phyloP scores from a whole-genome alignment of 1,139 yeast genomes.

The Scheffersomyces illinoinensis region DNA sequence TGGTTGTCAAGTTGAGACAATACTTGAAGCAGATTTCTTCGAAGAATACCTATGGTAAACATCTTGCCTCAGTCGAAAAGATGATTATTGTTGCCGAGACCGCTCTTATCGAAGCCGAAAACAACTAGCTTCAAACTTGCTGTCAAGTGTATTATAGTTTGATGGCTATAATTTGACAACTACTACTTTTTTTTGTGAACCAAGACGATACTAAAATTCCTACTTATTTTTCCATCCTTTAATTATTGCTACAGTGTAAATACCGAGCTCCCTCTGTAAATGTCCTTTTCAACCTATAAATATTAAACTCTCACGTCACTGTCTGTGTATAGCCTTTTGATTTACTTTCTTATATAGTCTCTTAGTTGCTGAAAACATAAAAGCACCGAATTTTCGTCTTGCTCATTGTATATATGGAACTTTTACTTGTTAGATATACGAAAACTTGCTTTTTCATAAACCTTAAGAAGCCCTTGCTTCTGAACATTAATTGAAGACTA shows the following conservation, averaged over 20 bases:
- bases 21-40: constrained; percentile 59
- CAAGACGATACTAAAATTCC: constrained; percentile 2
- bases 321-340: neutral
- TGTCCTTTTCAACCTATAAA: neutral
- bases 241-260: neutral
- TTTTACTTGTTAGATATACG: neutral
- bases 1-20: constrained; percentile 63
- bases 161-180: neutral
- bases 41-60: constrained; percentile 71
- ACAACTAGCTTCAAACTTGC: constrained; percentile 5
- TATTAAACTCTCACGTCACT: neutral
- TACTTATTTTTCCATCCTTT: constrained; percentile 2
- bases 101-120: constrained; percentile 45
- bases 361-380: neutral
- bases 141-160: neutral
- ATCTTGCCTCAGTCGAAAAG: constrained; percentile 83
- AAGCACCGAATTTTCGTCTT: neutral
- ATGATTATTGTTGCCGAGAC: constrained; percentile 59
- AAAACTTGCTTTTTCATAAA: neutral
- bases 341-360: neutral
- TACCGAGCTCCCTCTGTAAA: neutral
- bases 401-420: neutral
- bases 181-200: neutral
- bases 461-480: neutral
- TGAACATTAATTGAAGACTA: neutral